Evolutionary conservation across 2,329 filamentous ascomycete genomes (phyloP), one percentile per base, ranked within the genome.

Genomic region (Hypoxylon sp.): DNA sequence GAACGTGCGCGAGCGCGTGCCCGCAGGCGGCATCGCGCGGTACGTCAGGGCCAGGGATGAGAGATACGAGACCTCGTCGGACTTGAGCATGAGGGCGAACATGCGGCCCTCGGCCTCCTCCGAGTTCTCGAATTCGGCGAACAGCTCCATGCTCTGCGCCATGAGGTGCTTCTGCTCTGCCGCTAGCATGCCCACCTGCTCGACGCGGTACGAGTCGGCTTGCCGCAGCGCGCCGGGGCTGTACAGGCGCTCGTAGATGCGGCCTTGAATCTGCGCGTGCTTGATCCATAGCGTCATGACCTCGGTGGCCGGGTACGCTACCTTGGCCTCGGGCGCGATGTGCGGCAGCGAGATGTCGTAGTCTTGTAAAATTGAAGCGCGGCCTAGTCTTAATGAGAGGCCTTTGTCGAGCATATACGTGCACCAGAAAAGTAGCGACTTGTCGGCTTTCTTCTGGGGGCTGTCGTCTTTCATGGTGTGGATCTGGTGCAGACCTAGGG

Each of bases 181-280:
- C 4, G 75, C 75, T 6, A 81, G 73, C 31, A 66, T 68, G 47
- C 66, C 73, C 17, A 78, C 82, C 59, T 81, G 78, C 17, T 75
- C 75, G 8, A 74, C 72, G 6, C 82, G 77, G 10, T 78, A 71
- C 6, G 75, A 59, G 8, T 78, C 77, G 0, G 77, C 70, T 63
- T 82, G 78, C 1, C 77, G 74, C 14, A 82, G 77, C 0, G 82
- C 80, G 3, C 79, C 81, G 1, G 81, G 80, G 29, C 80, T 81
- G 71, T 89, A 89, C 1, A 89, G 76, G 3, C 83, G 79, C 72
- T 88, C 83, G 65, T 89, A 89, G 26, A 88, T 84, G 3, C 84
- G 81, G 2, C 86, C 85, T 59, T 88, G 85, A 8, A 87, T 83
- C n/a, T 81, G 81, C n/a, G 85, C 84, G 11, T 86, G 80, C 50